Evolutionary conservation across 306 rosid species (phyloP).

Genomic region (Calophaca sinica): DNA sequence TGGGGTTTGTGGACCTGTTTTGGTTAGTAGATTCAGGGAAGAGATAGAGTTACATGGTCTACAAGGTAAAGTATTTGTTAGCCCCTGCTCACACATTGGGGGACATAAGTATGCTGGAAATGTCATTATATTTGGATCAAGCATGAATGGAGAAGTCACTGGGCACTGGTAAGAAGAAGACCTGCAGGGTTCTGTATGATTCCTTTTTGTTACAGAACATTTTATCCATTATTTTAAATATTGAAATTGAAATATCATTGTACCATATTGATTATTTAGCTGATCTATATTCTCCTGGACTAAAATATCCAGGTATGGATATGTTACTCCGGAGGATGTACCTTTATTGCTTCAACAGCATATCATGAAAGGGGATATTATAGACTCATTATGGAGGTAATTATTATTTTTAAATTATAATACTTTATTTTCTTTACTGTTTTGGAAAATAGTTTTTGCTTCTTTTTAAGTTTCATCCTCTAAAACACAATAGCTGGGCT

Average conservation of each 20-base stretch:
- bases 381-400: conserved; percentile 87
- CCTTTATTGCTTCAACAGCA: conserved; percentile 81
- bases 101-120: conserved; percentile 94
- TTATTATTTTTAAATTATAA: not conserved
- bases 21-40: conserved; percentile 77
- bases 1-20: conserved; percentile 93
- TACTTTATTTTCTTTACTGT: conserved; percentile 18
- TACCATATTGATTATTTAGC: conserved; percentile 20
- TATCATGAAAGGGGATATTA: conserved; percentile 72
- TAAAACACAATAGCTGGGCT: conserved; percentile 10
- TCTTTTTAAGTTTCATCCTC: not conserved
- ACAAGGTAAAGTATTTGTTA: conserved; percentile 80
- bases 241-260: not conserved
- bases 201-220: conserved; percentile 28
- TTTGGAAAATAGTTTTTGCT: conserved; percentile 23
- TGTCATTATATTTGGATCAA: conserved; percentile 76
- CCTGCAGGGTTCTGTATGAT: not conserved
- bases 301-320: conserved; percentile 79
- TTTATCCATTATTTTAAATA: not conserved
- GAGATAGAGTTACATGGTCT: conserved; percentile 78
- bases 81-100: conserved; percentile 96
- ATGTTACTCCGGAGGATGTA: conserved; percentile 86
- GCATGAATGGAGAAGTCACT: conserved; percentile 63
- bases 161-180: conserved; percentile 84
- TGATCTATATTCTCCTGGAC: not conserved